Conservation (phyloP, 1,139 yeast genomes). For the Nakaseomyces delphensis region DNA sequence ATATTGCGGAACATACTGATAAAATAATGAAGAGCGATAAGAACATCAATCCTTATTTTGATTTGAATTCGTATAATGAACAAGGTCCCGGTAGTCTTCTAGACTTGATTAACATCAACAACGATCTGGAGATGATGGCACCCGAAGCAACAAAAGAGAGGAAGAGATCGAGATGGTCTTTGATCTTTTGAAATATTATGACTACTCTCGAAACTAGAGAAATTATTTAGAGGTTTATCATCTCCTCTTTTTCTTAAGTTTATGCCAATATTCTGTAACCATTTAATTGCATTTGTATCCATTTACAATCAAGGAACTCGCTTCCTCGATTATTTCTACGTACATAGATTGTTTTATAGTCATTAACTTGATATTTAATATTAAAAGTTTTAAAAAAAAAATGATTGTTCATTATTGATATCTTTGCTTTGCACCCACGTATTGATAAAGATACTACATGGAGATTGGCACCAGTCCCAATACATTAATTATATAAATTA, state of each 20-base stretch:
- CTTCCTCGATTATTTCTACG: too few relatives aligned
- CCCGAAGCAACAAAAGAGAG: not conserved
- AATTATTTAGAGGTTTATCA: not conserved
- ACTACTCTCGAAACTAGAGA: too few relatives aligned
- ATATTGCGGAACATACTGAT: not conserved
- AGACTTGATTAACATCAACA: not conserved
- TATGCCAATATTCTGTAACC: not conserved
- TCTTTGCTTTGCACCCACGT: too few relatives aligned
- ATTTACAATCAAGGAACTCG: not conserved
- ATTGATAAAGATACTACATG: too few relatives aligned
- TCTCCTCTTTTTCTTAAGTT: not conserved
- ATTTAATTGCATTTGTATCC: not conserved
- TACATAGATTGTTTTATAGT: too few relatives aligned
- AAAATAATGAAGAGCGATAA: not conserved
- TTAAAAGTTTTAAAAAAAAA: too few relatives aligned
- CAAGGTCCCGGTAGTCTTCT: not conserved
- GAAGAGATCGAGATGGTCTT: constrained; percentile 3
- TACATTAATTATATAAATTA: constrained; percentile 59
- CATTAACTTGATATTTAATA: too few relatives aligned
- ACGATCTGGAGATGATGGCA: constrained; percentile 3
- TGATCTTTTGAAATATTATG: not conserved
- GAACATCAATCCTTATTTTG: not conserved
- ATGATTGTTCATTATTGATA: too few relatives aligned
- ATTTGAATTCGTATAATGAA: not conserved
- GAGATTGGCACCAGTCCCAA: too few relatives aligned